phyloP scores from a whole-genome alignment of 805 yeast species.

The Lipomyces mesembrius region DNA sequence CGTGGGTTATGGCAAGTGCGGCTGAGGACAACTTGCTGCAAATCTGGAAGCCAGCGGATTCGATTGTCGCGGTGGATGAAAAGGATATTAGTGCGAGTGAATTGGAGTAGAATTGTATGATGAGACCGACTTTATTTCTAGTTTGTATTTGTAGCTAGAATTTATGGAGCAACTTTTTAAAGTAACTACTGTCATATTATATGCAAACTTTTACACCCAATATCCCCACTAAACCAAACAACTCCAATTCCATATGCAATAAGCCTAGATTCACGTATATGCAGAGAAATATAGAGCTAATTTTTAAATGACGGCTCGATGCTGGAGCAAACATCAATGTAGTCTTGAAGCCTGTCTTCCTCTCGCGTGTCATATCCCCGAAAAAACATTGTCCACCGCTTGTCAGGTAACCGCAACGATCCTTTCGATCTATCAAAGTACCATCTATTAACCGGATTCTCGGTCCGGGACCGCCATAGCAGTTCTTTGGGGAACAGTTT shows the following conservation, averaged over 20 bases:
- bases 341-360: constrained; percentile 52
- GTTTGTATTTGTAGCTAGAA: not conserved
- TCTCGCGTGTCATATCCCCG: constrained; percentile 27
- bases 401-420: constrained; percentile 18
- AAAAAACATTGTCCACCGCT: constrained; percentile 31
- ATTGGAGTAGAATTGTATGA: constrained; percentile 31
- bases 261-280: not conserved
- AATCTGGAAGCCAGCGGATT: constrained; percentile 71
- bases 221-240: not conserved
- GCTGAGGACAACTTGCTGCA: constrained; percentile 79
- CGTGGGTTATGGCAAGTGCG: constrained; percentile 64
- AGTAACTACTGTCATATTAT: not conserved
- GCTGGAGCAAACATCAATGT: constrained; percentile 56
- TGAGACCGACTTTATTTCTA: not conserved
- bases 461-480: constrained; percentile 86
- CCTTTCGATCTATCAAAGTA: constrained; percentile 80
- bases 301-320: constrained; percentile 60
- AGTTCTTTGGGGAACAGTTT: constrained; percentile 71
- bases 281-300: not conserved
- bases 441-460: constrained; percentile 96
- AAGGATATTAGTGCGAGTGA: constrained; percentile 45
- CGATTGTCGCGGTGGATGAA: constrained; percentile 50
- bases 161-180: not conserved
- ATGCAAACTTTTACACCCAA: not conserved
- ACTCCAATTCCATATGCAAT: not conserved